Evolutionary conservation across 495 filamentous ascomycete genomes (phyloP).

Genomic region (Aspergillus ostianus): DNA sequence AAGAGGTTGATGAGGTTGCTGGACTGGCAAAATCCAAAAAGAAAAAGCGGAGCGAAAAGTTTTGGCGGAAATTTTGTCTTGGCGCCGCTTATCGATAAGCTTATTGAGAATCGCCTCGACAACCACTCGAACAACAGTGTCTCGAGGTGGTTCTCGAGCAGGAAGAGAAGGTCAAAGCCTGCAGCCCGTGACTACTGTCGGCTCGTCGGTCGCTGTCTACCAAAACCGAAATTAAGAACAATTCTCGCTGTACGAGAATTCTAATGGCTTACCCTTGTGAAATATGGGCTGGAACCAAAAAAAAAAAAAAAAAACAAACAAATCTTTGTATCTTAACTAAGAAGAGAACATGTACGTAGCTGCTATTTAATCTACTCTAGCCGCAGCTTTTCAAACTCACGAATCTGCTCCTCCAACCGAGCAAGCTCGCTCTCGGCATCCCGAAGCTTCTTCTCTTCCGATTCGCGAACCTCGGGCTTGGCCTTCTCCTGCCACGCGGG

Average conservation of each 20-base stretch:
- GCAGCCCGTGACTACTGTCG: too few relatives aligned
- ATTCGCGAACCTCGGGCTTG: slow-evolving; percentile 55
- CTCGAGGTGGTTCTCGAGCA: too few relatives aligned
- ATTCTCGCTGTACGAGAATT: too few relatives aligned
- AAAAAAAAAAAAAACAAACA: slow-evolving; percentile 2
- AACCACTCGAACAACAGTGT: neutral
- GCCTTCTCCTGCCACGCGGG: slow-evolving; percentile 47
- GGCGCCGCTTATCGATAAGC: slow-evolving; percentile 32
- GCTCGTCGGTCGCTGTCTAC: too few relatives aligned
- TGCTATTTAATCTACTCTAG: slow-evolving; percentile 34
- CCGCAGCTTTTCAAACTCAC: slow-evolving; percentile 49
- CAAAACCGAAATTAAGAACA: too few relatives aligned
- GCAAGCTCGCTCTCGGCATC: slow-evolving; percentile 57
- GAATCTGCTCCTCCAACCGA: slow-evolving; percentile 53
- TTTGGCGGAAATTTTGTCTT: slow-evolving; percentile 27
- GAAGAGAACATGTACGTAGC: slow-evolving; percentile 5
- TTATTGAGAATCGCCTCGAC: neutral
- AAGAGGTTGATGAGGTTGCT: slow-evolving; percentile 2
- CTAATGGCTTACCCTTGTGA: too few relatives aligned
- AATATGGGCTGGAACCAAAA: neutral
- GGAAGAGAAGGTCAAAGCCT: neutral
- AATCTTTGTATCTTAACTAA: slow-evolving; percentile 5
- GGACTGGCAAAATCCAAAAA: slow-evolving; percentile 4
- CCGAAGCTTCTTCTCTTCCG: slow-evolving; percentile 55
- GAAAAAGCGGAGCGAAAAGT: slow-evolving; percentile 20